Evolutionary conservation across 495 filamentous ascomycete species (phyloP).

Genomic region (Xylaria acuta): DNA sequence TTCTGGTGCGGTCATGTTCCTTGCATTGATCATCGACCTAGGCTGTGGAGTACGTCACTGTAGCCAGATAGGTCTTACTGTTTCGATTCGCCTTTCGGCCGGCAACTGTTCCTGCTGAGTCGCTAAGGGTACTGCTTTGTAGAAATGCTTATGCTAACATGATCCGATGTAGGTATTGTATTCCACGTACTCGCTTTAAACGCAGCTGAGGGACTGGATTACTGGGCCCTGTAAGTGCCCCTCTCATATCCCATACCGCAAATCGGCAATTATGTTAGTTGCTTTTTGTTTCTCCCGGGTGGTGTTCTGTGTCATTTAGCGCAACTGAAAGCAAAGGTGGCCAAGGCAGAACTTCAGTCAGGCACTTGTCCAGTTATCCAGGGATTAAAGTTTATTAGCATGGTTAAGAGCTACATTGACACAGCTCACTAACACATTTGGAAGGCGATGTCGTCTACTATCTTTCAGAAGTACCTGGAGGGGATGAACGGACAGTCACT

Average conservation of each 20-base stretch:
- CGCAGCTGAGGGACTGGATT: neutral
- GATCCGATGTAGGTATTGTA: neutral
- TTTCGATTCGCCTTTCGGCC: neutral
- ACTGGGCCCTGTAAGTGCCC: neutral
- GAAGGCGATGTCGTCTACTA: neutral
- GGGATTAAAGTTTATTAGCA: neutral
- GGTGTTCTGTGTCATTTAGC: neutral
- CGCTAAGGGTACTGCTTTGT: neutral
- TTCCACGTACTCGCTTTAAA: neutral
- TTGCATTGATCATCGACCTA: neutral
- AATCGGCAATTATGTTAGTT: neutral
- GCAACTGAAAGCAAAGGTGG: neutral
- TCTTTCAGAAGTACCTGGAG: constrained; percentile 11
- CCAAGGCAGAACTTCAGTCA: neutral
- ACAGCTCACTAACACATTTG: neutral
- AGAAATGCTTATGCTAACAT: neutral
- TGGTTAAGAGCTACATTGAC: neutral
- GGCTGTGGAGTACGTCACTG: neutral
- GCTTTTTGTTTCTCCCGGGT: neutral
- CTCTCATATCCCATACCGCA: neutral
- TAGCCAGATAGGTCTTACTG: neutral
- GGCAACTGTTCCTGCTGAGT: neutral
- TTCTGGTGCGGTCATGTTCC: neutral
- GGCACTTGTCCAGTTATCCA: neutral
- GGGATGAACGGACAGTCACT: constrained; percentile 17